Percentiles rank a stretch among this genome's conserved stretches.
These are phyloP conservation scores for Peltaster fructicola DNA, from an alignment of 2,329 filamentous ascomycete genomes.

Conservation along the genomic window DNA sequence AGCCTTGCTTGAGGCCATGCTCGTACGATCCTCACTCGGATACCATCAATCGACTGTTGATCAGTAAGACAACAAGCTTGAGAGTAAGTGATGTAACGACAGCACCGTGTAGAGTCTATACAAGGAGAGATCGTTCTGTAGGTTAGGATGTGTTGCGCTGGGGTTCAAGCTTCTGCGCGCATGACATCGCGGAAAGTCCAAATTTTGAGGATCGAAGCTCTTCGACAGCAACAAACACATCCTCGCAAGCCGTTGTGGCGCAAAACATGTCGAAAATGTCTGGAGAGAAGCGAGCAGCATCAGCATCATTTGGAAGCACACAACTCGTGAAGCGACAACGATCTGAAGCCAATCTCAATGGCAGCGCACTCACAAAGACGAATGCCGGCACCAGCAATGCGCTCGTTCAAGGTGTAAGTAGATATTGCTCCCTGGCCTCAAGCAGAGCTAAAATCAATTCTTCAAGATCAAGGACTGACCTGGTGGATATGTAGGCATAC, in stretches of 20 bases:
- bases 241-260: no score
- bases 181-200: no score
- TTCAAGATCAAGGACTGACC: slow-evolving; percentile 10
- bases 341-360: slow-evolving; percentile 38
- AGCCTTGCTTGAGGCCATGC: slow-evolving; percentile 44
- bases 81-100: no score
- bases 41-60: no score
- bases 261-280: slow-evolving; percentile 45
- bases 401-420: slow-evolving; percentile 47
- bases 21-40: no score
- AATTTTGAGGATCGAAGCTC: no score
- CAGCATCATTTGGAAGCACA: slow-evolving; percentile 59
- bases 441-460: slow-evolving; percentile 6
- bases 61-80: no score
- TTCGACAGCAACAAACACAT: no score
- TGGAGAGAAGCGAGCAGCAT: slow-evolving; percentile 79
- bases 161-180: no score
- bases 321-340: slow-evolving; percentile 87
- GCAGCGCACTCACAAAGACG: slow-evolving; percentile 38
- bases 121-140: no score
- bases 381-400: slow-evolving; percentile 42
- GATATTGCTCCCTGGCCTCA: slow-evolving; percentile 19
- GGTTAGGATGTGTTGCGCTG: no score
- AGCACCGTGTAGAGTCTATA: no score
- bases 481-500: slow-evolving; percentile 6